A percentile compares a stretch with the other conserved stretches of the same genome.
Conservation (phyloP, 345 rosid species). For the Corchorus capsularis region DNA sequence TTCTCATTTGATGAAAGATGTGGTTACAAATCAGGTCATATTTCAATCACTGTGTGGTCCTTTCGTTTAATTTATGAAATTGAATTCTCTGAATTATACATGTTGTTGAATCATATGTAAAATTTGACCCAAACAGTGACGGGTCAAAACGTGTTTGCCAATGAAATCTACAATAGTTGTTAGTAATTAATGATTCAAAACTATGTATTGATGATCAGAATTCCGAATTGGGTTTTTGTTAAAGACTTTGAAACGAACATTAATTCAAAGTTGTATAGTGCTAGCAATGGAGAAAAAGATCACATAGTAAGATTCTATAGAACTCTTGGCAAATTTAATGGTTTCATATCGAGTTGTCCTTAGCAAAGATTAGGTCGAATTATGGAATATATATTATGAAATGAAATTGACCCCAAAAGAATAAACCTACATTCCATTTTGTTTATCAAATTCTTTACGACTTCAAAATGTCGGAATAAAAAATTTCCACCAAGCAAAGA, state of each 20-base stretch:
- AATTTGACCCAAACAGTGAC: not conserved
- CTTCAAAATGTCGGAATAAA: conserved; percentile 8
- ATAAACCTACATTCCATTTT: not conserved
- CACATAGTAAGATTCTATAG: not conserved
- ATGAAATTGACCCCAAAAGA: not conserved
- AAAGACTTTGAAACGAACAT: not conserved
- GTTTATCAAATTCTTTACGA: conserved; percentile 8
- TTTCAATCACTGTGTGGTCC: not conserved
- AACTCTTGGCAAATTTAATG: not conserved
- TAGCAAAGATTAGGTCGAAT: not conserved
- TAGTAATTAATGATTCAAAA: not conserved
- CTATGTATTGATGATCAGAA: not conserved
- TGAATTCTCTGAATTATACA: not conserved
- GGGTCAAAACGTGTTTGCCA: not conserved
- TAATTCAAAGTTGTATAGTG: not conserved
- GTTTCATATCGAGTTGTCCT: not conserved
- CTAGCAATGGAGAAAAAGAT: not conserved
- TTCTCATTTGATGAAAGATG: not conserved
- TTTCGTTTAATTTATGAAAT: not conserved
- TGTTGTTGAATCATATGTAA: not conserved
- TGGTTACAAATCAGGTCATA: not conserved
- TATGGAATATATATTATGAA: conserved; percentile 4
- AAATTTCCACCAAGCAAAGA: not conserved
- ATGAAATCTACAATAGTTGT: not conserved
- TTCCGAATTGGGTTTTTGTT: no score